Evolutionary conservation across 2,329 filamentous ascomycete species (phyloP), one percentile per base, ranked within the genome.

Genomic region (Aspergillus intermedius): DNA sequence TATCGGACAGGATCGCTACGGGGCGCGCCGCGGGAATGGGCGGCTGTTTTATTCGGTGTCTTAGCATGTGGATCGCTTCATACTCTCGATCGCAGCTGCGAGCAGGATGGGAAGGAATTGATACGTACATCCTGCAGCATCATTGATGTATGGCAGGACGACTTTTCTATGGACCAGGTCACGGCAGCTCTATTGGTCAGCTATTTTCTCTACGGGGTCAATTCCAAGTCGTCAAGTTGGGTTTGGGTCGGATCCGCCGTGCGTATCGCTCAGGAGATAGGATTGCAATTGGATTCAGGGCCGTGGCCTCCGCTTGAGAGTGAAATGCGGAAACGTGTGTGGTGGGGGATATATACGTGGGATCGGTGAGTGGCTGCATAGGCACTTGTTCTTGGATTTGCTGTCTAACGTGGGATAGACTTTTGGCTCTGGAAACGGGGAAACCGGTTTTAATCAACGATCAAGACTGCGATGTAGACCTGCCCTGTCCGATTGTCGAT

Each of bases 291-390:
- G 5, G 88, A 95, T 59, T 80, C 81, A 1, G 85, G 84, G 0
- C 78, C 83, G 0, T 89, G 85, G 77, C 79, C 86, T 2, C 77
- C 83, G 1, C 74, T 95, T 12, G 90, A 95, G 60, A 81, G 81
- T 9, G 91, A 97, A 68, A 90, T 91, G 82, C 82, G 91, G 47
- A 82, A 87, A 52, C 79, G 91, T 48, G 81, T 93, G 2, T 98
- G 91, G 91, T 98, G 93, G 90, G 83, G 88, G 12, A 81, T 95
- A 49, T 97, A 97, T 69, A 82, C 89, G 41, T 83, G 91, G 72
- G 93, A 98, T 70, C 82, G 90, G 82, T 84, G 64, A 62, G 74
- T 64, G 6, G n/a, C 28, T 44, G 42, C 25, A 12, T 28, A 30
- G 47, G 37, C 12, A 25, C 22, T 28, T 45, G 5, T 32, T 50